phyloP scores from a whole-genome alignment of 2,329 filamentous ascomycete genomes.

The Fusarium hainanense region DNA sequence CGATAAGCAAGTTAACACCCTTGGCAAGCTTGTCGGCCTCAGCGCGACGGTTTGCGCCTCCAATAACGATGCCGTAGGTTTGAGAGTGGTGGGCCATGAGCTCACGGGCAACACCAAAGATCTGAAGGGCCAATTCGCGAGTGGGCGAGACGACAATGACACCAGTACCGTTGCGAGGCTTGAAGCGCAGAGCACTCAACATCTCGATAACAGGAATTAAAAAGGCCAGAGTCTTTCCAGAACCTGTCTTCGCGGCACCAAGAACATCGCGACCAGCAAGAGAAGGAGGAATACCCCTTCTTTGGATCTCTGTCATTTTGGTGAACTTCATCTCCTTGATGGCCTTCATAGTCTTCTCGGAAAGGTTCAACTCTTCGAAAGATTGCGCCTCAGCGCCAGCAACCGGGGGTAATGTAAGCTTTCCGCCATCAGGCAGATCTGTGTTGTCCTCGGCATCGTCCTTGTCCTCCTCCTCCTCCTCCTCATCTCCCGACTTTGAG shows the following conservation, averaged over 20 bases:
- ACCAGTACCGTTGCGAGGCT: constrained; percentile 92
- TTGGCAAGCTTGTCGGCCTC: constrained; percentile 95
- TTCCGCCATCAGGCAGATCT: constrained; percentile 52
- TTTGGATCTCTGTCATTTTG: constrained; percentile 96
- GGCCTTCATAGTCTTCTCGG: constrained; percentile 87
- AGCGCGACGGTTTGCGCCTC: constrained; percentile 88
- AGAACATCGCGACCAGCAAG: constrained; percentile 92
- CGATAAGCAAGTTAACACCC: constrained; percentile 93
- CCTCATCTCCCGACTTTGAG: constrained; percentile 44
- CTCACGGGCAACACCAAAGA: constrained; percentile 93
- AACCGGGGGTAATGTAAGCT: constrained; percentile 65
- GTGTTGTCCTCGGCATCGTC: constrained; percentile 47
- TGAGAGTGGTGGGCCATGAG: constrained; percentile 94
- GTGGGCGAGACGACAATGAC: constrained; percentile 94
- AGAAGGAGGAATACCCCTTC: constrained; percentile 84
- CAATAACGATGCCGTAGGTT: constrained; percentile 95
- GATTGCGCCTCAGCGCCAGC: constrained; percentile 69
- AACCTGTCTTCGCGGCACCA: constrained; percentile 94
- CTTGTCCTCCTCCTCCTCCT: constrained; percentile 46
- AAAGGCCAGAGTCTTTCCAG: constrained; percentile 95
- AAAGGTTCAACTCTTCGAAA: constrained; percentile 86
- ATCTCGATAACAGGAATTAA: constrained; percentile 95
- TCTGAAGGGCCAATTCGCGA: constrained; percentile 92
- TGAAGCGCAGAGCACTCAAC: constrained; percentile 89
- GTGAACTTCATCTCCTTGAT: constrained; percentile 93